A percentile compares a stretch with the other conserved stretches of the same genome.
Evolutionary conservation across 345 rosid species (phyloP).

Genomic region (Aurinia saxatilis): DNA sequence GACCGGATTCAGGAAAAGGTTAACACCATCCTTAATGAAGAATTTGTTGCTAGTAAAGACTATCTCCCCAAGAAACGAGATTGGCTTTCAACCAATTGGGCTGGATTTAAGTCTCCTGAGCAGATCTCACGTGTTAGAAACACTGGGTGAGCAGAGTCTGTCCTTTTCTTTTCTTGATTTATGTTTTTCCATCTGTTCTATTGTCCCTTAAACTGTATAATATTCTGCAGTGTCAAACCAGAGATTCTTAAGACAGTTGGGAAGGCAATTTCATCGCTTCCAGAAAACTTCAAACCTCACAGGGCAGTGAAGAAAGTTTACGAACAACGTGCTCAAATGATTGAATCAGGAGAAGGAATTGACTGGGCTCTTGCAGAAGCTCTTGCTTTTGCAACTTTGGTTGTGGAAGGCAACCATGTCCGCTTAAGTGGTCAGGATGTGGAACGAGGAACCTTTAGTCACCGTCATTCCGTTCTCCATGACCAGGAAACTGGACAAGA

Average conservation of each 20-base stretch:
- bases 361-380: conserved; percentile 89
- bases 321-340: conserved; percentile 70
- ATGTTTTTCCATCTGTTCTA: not conserved
- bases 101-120: conserved; percentile 77
- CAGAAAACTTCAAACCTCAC: conserved; percentile 68
- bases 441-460: conserved; percentile 85
- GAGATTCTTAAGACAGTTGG: conserved; percentile 82
- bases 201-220: not conserved
- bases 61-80: conserved; percentile 63
- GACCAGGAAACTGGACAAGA: conserved; percentile 68
- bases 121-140: conserved; percentile 71
- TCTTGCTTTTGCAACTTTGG: conserved; percentile 68
- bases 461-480: conserved; percentile 68
- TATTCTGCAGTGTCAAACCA: conserved; percentile 58
- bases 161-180: not conserved
- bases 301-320: conserved; percentile 75
- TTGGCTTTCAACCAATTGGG: conserved; percentile 83
- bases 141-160: conserved; percentile 47
- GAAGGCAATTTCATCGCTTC: conserved; percentile 58
- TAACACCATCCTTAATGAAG: conserved; percentile 60
- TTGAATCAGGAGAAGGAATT: conserved; percentile 71
- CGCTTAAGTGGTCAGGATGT: conserved; percentile 91
- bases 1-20: conserved; percentile 53
- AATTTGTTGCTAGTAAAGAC: conserved; percentile 63
- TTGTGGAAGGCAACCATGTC: conserved; percentile 87